phyloP scores from a whole-genome alignment of 176 grass and related monocot species.

The Carex myosuroides region DNA sequence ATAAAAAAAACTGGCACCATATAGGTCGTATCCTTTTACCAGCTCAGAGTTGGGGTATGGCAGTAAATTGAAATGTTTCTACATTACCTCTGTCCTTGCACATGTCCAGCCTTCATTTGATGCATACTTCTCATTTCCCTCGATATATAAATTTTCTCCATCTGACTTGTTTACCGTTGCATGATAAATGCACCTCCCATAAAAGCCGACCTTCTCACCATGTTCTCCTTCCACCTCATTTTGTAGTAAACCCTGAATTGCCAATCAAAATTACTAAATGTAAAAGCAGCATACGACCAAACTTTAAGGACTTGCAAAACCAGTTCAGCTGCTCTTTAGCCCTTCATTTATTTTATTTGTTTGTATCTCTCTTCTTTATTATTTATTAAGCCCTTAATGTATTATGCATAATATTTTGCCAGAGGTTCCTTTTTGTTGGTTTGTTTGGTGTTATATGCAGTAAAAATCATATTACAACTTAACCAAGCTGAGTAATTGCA shows the following conservation, averaged over 20 bases:
- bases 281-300: not conserved
- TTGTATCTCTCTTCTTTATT: not conserved
- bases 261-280: not conserved
- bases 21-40: not conserved
- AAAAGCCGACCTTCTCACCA: conserved; percentile 80
- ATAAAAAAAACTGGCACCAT: not conserved
- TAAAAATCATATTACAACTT: not conserved
- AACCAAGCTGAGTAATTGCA: not conserved
- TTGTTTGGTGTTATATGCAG: not conserved
- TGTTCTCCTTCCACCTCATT: conserved; percentile 77
- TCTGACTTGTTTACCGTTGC: conserved; percentile 29
- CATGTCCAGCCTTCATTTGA: conserved; percentile 53
- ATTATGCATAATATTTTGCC: not conserved
- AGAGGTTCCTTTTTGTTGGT: not conserved
- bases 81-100: conserved; percentile 63
- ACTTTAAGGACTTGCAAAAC: not conserved
- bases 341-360: not conserved
- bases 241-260: conserved; percentile 74
- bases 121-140: conserved; percentile 36
- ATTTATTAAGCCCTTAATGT: not conserved
- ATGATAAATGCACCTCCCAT: conserved; percentile 74
- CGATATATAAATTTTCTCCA: conserved; percentile 20
- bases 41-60: not conserved
- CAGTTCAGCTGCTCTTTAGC: not conserved
- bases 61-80: not conserved